Conservation (phyloP, 2,329 filamentous ascomycete species). For the Cladobotryum mycophilum region DNA sequence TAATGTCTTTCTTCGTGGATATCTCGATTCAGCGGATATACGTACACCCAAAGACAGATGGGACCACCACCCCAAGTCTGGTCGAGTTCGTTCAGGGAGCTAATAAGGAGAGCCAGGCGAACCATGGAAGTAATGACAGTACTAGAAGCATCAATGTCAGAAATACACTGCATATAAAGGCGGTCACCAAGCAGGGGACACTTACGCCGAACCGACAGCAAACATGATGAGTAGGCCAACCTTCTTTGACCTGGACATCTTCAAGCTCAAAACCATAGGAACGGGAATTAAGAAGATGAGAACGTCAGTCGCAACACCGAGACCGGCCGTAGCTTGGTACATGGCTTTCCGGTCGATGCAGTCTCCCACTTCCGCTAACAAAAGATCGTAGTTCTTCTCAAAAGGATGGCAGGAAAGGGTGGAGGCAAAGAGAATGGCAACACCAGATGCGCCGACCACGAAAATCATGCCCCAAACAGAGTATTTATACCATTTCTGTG, state of each 20-base stretch:
- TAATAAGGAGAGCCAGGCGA: slow-evolving; percentile 20
- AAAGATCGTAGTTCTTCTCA: slow-evolving; percentile 9
- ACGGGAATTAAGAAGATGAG: slow-evolving; percentile 40
- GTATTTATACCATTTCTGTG: slow-evolving; percentile 10
- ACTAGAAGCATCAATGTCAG: slow-evolving; percentile 6
- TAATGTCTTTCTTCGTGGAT: too few species aligned
- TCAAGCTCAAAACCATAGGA: slow-evolving; percentile 35
- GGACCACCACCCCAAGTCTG: slow-evolving; percentile 22
- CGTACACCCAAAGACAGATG: slow-evolving; percentile 22
- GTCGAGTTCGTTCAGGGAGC: slow-evolving; percentile 17
- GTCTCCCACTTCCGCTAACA: slow-evolving; percentile 19
- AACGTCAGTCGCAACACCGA: slow-evolving; percentile 42
- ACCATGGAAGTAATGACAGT: slow-evolving; percentile 27
- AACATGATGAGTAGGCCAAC: slow-evolving; percentile 37
- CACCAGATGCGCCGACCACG: slow-evolving; percentile 10
- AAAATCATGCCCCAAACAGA: slow-evolving; percentile 10
- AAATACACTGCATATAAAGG: background rate
- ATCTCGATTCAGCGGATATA: background rate
- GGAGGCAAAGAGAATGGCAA: slow-evolving; percentile 23
- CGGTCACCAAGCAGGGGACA: background rate
- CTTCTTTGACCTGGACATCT: slow-evolving; percentile 40
- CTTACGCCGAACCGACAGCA: slow-evolving; percentile 31
- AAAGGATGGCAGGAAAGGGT: slow-evolving; percentile 27
- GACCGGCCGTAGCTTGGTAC: slow-evolving; percentile 41
- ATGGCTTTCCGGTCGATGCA: slow-evolving; percentile 39